phyloP scores from a whole-genome alignment of 2,329 filamentous ascomycete species.

The Fusarium nurragi region DNA sequence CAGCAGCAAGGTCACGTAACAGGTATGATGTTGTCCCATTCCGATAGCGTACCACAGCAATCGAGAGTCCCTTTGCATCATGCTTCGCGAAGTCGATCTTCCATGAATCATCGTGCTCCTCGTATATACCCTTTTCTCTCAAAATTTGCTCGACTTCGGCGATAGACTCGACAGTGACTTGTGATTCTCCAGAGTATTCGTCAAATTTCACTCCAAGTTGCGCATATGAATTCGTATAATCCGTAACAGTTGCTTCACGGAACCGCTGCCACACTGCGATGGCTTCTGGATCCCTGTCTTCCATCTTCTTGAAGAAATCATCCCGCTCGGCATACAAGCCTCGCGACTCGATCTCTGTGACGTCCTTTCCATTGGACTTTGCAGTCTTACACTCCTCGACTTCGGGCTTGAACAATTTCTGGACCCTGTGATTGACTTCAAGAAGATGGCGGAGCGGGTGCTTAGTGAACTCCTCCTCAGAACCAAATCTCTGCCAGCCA shows the following conservation, averaged over 20 bases:
- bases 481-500: conserved; percentile 72
- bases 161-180: conserved; percentile 62
- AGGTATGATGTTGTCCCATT: conserved; percentile 58
- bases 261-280: conserved; percentile 64
- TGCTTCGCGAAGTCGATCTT: conserved; percentile 77
- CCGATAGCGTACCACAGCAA: conserved; percentile 72
- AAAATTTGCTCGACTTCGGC: conserved; percentile 66
- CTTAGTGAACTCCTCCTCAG: conserved; percentile 68
- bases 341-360: conserved; percentile 48
- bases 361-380: conserved; percentile 54
- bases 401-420: conserved; percentile 68
- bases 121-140: conserved; percentile 67
- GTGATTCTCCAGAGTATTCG: conserved; percentile 73
- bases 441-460: conserved; percentile 76
- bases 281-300: conserved; percentile 63
- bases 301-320: conserved; percentile 68
- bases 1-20: conserved; percentile 76
- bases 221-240: conserved; percentile 64
- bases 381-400: conserved; percentile 64
- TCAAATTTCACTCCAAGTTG: conserved; percentile 66
- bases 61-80: conserved; percentile 75
- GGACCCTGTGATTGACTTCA: conserved; percentile 74
- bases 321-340: conserved; percentile 59
- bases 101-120: conserved; percentile 72
- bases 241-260: conserved; percentile 62